phyloP scores from a whole-genome alignment of 345 rosid species.

The Eucalyptus marginata region DNA sequence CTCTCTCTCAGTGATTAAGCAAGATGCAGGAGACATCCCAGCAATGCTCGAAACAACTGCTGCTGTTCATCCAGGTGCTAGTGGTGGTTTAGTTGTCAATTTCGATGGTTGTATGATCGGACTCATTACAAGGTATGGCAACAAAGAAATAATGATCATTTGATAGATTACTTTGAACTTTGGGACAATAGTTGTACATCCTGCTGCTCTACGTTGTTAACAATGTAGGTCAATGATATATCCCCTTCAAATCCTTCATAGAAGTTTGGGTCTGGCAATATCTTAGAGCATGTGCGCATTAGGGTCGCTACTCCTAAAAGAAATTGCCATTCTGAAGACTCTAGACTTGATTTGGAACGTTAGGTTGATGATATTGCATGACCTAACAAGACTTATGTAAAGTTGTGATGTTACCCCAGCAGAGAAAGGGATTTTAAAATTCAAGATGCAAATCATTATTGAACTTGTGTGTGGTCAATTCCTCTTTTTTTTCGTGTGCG shows the following conservation, averaged over 20 bases:
- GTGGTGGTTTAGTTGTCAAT: constrained; percentile 91
- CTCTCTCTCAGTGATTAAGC: constrained; percentile 10
- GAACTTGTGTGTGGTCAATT: neutral
- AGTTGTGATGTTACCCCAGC: neutral
- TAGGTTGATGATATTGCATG: neutral
- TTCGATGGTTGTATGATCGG: constrained; percentile 75
- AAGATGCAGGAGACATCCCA: constrained; percentile 19
- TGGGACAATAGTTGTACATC: neutral
- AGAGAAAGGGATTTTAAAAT: neutral
- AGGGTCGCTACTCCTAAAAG: neutral
- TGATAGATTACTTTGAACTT: neutral
- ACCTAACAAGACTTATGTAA: neutral
- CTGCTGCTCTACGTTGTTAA: neutral
- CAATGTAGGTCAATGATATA: neutral
- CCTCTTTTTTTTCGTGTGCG: neutral
- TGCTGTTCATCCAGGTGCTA: constrained; percentile 92
- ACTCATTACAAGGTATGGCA: constrained; percentile 76
- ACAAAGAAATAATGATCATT: neutral
- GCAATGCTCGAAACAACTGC: constrained; percentile 97
- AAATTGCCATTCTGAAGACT: neutral
- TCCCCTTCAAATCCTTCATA: neutral
- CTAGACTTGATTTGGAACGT: neutral
- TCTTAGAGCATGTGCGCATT: neutral
- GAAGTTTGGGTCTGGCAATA: neutral
- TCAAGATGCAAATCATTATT: neutral